Evolutionary conservation across 768 basidiomycete species (phyloP).

Genomic region (Ramaria sp.): DNA sequence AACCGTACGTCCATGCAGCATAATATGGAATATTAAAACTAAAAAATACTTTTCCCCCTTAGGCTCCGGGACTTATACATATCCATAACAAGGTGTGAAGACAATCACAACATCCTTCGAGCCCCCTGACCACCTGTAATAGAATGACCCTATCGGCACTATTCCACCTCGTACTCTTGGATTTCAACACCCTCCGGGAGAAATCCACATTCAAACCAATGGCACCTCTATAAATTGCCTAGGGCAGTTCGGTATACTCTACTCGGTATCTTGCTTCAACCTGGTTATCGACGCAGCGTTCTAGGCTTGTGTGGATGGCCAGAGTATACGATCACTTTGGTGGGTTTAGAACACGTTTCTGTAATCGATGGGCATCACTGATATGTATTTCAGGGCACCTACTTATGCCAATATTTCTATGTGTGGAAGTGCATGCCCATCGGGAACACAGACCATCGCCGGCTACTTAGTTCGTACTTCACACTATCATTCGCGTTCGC

Average conservation of each 20-base stretch:
- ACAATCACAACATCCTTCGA: background rate
- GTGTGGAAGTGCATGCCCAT: background rate
- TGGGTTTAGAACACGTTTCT: background rate
- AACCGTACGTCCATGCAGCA: conserved; percentile 20
- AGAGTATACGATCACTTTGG: background rate
- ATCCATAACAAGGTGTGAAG: background rate
- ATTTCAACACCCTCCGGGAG: conserved; percentile 36
- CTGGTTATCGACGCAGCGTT: background rate
- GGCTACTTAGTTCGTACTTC: too few species aligned
- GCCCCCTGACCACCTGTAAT: background rate
- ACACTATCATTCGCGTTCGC: too few species aligned
- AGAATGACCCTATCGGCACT: conserved; percentile 31
- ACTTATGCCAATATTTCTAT: conserved; percentile 1
- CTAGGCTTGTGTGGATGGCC: background rate
- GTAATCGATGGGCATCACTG: background rate
- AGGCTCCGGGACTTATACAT: background rate
- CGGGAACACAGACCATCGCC: too few species aligned
- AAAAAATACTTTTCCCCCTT: background rate
- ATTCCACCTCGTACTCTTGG: conserved; percentile 29
- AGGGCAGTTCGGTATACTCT: conserved; percentile 21
- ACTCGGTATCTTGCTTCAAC: background rate
- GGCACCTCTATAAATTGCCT: conserved; percentile 22
- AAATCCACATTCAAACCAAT: conserved; percentile 32
- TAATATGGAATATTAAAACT: background rate
- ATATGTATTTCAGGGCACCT: background rate